Evolutionary conservation across 169 alveolate genomes (phyloP).

Genomic region (Cryptosporidium baileyi): DNA sequence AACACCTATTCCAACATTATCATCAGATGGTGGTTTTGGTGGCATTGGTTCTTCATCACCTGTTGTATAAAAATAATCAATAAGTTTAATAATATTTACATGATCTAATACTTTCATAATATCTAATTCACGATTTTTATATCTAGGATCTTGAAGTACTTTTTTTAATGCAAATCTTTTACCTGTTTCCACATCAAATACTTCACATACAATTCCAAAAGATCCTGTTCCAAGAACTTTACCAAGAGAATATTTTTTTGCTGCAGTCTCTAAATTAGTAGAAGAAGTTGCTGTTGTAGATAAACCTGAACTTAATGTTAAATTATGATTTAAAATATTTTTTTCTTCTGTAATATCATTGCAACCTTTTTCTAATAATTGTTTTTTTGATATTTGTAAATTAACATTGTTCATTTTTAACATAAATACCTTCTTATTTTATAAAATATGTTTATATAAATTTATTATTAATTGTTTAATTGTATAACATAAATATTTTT

Average conservation of each 20-base stretch:
- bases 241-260: constrained; percentile 81
- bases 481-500: neutral
- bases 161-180: constrained; percentile 96
- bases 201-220: constrained; percentile 96
- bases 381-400: constrained; percentile 47
- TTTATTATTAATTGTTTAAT: neutral
- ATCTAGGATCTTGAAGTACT: constrained; percentile 94
- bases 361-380: constrained; percentile 19
- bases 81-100: constrained; percentile 90
- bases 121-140: constrained; percentile 94
- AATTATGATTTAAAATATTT: constrained; percentile 26
- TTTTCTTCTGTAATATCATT: constrained; percentile 37
- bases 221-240: constrained; percentile 96
- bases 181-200: constrained; percentile 91
- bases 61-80: constrained; percentile 88
- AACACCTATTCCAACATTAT: neutral
- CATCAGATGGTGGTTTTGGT: constrained; percentile 75
- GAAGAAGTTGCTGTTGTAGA: constrained; percentile 69
- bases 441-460: neutral
- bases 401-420: constrained; percentile 44
- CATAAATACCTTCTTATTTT: neutral
- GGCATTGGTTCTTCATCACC: constrained; percentile 79
- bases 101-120: constrained; percentile 92
- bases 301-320: constrained; percentile 48
- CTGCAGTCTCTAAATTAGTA: constrained; percentile 6